Evolutionary conservation across 1,284 basidiomycete species (phyloP).

Genomic region (Ganoderma sinense): DNA sequence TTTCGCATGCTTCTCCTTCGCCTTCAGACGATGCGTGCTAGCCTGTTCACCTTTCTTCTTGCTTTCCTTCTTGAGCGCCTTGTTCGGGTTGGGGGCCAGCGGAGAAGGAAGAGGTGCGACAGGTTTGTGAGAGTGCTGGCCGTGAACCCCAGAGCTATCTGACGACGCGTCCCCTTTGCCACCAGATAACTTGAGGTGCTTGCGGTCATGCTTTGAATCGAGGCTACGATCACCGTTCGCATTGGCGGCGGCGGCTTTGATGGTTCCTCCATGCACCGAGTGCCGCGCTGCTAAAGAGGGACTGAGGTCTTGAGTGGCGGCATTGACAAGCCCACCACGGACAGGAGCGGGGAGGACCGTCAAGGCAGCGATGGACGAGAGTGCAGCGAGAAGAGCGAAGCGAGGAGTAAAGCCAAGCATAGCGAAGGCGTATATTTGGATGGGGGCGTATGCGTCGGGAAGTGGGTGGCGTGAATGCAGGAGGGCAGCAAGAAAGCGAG

Average conservation of each 20-base stretch:
- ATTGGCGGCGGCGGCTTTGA: not conserved
- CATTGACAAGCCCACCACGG: slow-evolving; percentile 47
- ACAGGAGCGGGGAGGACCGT: slow-evolving; percentile 41
- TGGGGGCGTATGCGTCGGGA: slow-evolving; percentile 15
- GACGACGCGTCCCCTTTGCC: not conserved
- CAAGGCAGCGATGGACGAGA: slow-evolving; percentile 51
- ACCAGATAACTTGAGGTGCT: not conserved
- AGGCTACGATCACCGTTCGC: not conserved
- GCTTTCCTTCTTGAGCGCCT: slow-evolving; percentile 19
- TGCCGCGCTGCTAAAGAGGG: slow-evolving; percentile 23
- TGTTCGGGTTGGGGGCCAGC: slow-evolving; percentile 22
- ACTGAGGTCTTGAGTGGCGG: slow-evolving; percentile 27
- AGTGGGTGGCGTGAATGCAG: slow-evolving; percentile 11
- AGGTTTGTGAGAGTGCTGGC: slow-evolving; percentile 25
- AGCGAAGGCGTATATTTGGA: slow-evolving; percentile 20
- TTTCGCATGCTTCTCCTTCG: slow-evolving; percentile 20
- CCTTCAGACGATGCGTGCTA: not conserved
- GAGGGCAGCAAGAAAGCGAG: slow-evolving; percentile 35
- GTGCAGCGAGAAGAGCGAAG: slow-evolving; percentile 53
- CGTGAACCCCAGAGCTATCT: not conserved
- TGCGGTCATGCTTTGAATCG: not conserved
- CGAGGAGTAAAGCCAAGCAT: slow-evolving; percentile 58
- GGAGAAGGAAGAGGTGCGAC: slow-evolving; percentile 34
- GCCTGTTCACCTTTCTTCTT: not conserved
- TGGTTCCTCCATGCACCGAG: slow-evolving; percentile 13